Percentiles rank a stretch among this genome's conserved stretches.
Evolutionary conservation across 768 basidiomycete species (phyloP).

Genomic region (Fistulinella prunicolor): DNA sequence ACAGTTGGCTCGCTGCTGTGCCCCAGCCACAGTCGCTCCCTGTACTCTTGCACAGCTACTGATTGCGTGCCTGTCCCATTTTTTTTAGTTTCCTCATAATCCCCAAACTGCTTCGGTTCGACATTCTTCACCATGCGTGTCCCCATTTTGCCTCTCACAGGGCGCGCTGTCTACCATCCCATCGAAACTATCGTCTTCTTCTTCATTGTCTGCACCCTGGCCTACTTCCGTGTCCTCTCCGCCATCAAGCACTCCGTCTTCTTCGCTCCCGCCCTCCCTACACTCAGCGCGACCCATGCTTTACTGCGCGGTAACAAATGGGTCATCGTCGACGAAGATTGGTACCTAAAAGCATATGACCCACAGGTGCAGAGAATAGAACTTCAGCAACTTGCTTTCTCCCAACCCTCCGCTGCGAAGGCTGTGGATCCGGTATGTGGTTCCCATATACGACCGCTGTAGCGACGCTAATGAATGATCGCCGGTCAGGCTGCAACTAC

Average conservation of each 20-base stretch:
- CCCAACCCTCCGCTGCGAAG: conserved; percentile 39
- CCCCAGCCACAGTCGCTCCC: no score
- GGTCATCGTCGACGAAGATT: conserved; percentile 58
- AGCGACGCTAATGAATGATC: conserved; percentile 3
- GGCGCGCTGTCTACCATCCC: conserved; percentile 69
- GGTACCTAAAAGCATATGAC: conserved; percentile 38
- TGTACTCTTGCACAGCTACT: not conserved
- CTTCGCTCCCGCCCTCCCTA: conserved; percentile 53
- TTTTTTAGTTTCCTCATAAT: not conserved
- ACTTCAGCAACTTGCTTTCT: conserved; percentile 72
- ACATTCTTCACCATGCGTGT: conserved; percentile 46
- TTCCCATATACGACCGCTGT: not conserved
- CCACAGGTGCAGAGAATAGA: conserved; percentile 46
- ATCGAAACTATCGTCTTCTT: conserved; percentile 91
- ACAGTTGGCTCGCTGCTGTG: not conserved
- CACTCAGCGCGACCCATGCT: conserved; percentile 55
- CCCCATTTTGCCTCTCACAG: conserved; percentile 63
- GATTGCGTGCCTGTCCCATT: not conserved
- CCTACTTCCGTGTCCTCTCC: conserved; percentile 90
- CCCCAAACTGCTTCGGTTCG: no score
- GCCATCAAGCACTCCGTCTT: conserved; percentile 88
- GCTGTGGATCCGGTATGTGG: conserved; percentile 37
- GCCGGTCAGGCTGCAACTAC: conserved; percentile 27
- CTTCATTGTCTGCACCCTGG: conserved; percentile 85
- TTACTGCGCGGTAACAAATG: conserved; percentile 56